Evolutionary conservation across 768 basidiomycete species (phyloP), one percentile per base, ranked within the genome.

Genomic region (Boletus vermiculosoides): DNA sequence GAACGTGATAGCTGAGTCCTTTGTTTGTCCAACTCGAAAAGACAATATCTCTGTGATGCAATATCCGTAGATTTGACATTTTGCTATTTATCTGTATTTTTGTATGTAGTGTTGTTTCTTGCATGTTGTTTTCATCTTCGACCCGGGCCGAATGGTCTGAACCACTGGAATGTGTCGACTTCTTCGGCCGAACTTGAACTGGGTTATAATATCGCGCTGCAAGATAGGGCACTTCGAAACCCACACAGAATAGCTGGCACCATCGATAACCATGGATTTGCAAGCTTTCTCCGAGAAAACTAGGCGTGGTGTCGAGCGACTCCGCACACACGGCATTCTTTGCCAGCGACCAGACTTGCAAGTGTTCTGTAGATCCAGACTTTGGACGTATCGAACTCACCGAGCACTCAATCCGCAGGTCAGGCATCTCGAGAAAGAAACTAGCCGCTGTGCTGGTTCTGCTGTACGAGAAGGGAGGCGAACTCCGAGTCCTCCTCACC

Each of bases 381-480:
- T 36, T 28, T 0, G 4, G 25, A 40, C 23, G 16, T 13, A 37
- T 15, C 25, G 13, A 34, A 39, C 41, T 51, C 30, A 58, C 52
- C 23, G 20, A 31, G 13, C 23, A 5, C 45, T 13, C 28, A 12
- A 31, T 51, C 48, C 13, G 18, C 50, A 80, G 77, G 28, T 72
- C 73, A 20, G 57, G 55, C 8, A 72, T 76, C 44, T 64, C 77
- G 11, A 61, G 53, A 16, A 71, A 67, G 48, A 85, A 78, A 65
- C 80, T 85, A 13, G 91, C 85, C 5, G 90, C 90, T 9, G 92
- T 95, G 0, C 78, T 95, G 3, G 83, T 94, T 2, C 76, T 93
- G 12, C 73, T 96, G 1, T 95, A 85, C 59, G 88, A 94, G 68
- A 73, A 80, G n/a, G 78, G 75, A 4, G 87, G 83, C 18, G 71